A percentile compares a stretch with the other conserved stretches of the same genome.
These are phyloP conservation scores for Lentinus brumalis DNA, from an alignment of 768 basidiomycete genomes.

Conservation along the genomic window DNA sequence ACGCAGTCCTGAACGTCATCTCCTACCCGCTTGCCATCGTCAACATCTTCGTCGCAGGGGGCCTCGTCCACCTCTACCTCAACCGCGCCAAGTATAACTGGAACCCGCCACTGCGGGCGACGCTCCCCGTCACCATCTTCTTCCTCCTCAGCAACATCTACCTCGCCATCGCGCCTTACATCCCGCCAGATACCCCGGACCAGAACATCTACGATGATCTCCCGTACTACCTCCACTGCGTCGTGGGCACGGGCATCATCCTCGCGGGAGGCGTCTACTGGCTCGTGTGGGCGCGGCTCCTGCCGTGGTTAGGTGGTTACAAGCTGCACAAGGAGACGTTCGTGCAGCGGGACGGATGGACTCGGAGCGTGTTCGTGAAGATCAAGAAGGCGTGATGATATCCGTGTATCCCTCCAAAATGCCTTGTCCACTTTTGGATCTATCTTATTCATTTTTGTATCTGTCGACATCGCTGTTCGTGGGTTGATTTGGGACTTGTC, in stretches of 20 bases:
- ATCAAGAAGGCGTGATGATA: background rate
- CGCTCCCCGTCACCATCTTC: slow-evolving; percentile 11
- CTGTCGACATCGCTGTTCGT: too few species aligned
- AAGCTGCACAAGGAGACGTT: slow-evolving; percentile 42
- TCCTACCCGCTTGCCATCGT: background rate
- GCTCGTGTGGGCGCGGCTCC: slow-evolving; percentile 44
- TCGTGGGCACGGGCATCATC: slow-evolving; percentile 30
- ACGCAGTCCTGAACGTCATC: slow-evolving; percentile 50
- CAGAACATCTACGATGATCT: background rate
- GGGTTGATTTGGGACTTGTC: too few species aligned
- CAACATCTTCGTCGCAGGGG: slow-evolving; percentile 30
- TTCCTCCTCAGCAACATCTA: slow-evolving; percentile 20
- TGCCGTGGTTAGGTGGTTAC: slow-evolving; percentile 47
- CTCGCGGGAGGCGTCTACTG: slow-evolving; percentile 21
- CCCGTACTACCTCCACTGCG: slow-evolving; percentile 26
- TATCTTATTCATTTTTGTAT: too few species aligned
- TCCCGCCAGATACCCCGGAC: background rate
- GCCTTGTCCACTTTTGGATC: too few species aligned
- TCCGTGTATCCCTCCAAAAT: too few species aligned
- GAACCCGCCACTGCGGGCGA: background rate
- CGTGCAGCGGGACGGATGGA: background rate
- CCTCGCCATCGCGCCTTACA: slow-evolving; percentile 30
- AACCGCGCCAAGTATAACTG: slow-evolving; percentile 25
- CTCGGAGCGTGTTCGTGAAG: background rate
- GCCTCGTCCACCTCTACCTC: slow-evolving; percentile 58